These are phyloP conservation scores for Yamadazyma taylorii DNA, from an alignment of 1,139 yeast species.

Conservation along the genomic window DNA sequence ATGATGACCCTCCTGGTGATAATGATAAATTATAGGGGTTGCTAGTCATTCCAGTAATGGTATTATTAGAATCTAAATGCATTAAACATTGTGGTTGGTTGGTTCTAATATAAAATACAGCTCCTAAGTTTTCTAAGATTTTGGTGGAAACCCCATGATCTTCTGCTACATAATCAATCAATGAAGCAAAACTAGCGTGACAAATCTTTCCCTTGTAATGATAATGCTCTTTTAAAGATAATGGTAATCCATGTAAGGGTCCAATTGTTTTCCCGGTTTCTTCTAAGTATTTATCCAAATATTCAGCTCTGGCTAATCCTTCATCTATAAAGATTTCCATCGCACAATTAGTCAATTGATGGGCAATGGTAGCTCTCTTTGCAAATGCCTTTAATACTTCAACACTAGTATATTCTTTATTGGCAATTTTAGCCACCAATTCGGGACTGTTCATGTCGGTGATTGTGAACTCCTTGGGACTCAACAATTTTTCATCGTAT, in stretches of 20 bases:
- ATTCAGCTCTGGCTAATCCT: constrained; percentile 35
- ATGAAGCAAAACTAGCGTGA: constrained; percentile 62
- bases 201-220: constrained; percentile 56
- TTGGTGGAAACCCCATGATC: constrained; percentile 52
- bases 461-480: constrained; percentile 44
- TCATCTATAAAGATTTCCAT: constrained; percentile 34
- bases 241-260: constrained; percentile 59
- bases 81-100: constrained; percentile 48
- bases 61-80: constrained; percentile 47
- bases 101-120: constrained; percentile 54
- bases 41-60: constrained; percentile 36
- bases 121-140: constrained; percentile 61
- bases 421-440: constrained; percentile 35
- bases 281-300: constrained; percentile 38
- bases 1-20: constrained; percentile 63
- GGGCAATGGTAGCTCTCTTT: constrained; percentile 44
- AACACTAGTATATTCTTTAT: constrained; percentile 36
- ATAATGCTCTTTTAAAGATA: constrained; percentile 53
- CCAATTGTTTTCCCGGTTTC: constrained; percentile 63
- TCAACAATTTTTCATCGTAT: constrained; percentile 41
- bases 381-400: constrained; percentile 52
- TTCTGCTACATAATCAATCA: constrained; percentile 46
- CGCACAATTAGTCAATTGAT: constrained; percentile 38
- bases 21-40: constrained; percentile 42
- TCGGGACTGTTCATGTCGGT: constrained; percentile 43